Base-by-base conservation (phyloP, 2,329 filamentous ascomycete species). In the Colletotrichum sp. region DNA sequence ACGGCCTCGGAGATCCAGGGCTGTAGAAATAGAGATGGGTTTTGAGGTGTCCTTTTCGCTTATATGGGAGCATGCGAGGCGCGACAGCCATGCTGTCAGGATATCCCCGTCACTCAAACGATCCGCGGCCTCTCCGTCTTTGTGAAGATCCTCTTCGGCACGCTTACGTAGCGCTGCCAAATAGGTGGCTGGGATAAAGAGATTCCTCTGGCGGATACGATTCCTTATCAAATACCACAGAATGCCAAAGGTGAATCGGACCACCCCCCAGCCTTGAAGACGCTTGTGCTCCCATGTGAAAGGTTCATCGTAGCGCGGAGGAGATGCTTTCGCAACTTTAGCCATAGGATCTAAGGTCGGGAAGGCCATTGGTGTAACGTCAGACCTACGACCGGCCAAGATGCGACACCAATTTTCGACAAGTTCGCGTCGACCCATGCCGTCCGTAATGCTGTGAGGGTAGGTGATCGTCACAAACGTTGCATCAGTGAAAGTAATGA, bases 401-500 rank as follows among this genome's bases (percentile, higher is more conserved):
- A 89, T 84, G 2, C 84, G 80, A 1, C 83, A 87, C 89, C 89
- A 91, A 72, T 79, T 66, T 64, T 79, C 30, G 60, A 77, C 59
- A 60, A 79, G 75, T 60, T 77, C 52, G 62, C 78, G 49, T 21
- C 78, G 69, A 55, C 79, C 67, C 76, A 80, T 68, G 36, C 77
- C 36, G 75, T 79, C 34, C 6, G 84, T 85, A 5, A 89, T 79
- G 0, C 85, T 86, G 79, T 91, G 90, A 5, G 87, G 85, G 80
- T 84, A 89, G 1, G 81, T 82, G 1, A 91, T 72, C 0, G 84
- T 83, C 1, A 91, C 82, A 0, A 91, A 80, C 0, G 90, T 91
- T 1, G 88, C 87, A 73, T 92, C 86, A 4, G 78, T 78, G 78
- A 91, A 91, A 0, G 85, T 84, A 3, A 86, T 84, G 60, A 91